Evolutionary conservation across 192 early-diverging fungal species (phyloP).

Genomic region (Obelidium mucronatum): DNA sequence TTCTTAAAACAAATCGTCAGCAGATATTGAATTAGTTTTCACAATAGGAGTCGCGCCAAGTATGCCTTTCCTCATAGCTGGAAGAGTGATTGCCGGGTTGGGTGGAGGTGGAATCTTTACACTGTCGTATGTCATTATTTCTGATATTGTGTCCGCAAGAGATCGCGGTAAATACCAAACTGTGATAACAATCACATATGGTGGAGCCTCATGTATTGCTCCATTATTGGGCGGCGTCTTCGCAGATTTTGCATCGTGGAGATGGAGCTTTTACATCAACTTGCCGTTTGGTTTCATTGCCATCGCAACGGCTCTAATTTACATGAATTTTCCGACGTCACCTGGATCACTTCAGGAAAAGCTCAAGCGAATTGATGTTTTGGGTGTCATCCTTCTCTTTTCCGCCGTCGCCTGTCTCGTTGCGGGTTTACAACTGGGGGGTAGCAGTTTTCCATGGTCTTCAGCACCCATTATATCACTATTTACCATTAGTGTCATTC

Average conservation of each 20-base stretch:
- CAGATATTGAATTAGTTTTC: too few relatives aligned
- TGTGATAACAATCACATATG: constrained; percentile 69
- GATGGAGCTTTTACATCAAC: constrained; percentile 65
- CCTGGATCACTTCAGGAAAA: constrained; percentile 61
- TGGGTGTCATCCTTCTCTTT: constrained; percentile 63
- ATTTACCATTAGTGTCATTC: constrained; percentile 60
- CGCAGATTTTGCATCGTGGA: constrained; percentile 60
- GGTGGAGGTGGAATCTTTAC: constrained; percentile 74
- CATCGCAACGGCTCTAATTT: constrained; percentile 59
- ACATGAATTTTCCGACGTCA: constrained; percentile 65
- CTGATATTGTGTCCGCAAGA: constrained; percentile 78
- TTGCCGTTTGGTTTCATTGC: constrained; percentile 80
- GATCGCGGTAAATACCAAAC: constrained; percentile 55
- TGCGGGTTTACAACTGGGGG: constrained; percentile 77
- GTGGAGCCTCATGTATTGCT: constrained; percentile 76
- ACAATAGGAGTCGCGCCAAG: constrained; percentile 2
- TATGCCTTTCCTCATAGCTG: constrained; percentile 71
- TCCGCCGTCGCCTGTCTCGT: constrained; percentile 63
- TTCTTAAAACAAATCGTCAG: too few relatives aligned
- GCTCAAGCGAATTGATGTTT: constrained; percentile 71
- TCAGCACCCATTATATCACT: constrained; percentile 70
- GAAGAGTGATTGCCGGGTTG: constrained; percentile 79
- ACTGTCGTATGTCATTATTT: constrained; percentile 80
- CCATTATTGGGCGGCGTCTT: constrained; percentile 89
- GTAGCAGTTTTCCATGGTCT: constrained; percentile 68